A percentile compares a stretch with the other conserved stretches of the same genome.
Conservation (phyloP, 176 grass and related monocot species). For the Oryza glaberrima region DNA sequence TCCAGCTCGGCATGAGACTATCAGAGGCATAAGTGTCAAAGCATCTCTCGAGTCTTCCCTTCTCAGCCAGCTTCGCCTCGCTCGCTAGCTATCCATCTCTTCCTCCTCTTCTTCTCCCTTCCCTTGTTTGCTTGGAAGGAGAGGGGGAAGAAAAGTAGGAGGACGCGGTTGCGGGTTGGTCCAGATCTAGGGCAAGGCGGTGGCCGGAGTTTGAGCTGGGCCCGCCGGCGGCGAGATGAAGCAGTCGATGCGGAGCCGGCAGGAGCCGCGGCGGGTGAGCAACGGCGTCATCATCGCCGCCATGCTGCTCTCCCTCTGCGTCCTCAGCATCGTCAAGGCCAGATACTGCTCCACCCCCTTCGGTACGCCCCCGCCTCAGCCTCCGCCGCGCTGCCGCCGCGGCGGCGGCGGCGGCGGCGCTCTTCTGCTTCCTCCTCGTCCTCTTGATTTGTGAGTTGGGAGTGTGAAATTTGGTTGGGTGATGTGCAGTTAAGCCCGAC, state of each 20-base stretch:
- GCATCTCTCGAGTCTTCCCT: conserved; percentile 41
- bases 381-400: neutral
- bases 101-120: neutral
- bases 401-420: too few relatives aligned
- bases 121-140: neutral
- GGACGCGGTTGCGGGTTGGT: neutral
- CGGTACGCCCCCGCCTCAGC: conserved; percentile 4
- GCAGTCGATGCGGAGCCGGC: conserved; percentile 58
- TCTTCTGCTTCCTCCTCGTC: neutral
- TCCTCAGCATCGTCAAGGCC: conserved; percentile 75
- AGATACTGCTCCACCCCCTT: conserved; percentile 66
- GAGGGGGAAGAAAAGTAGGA: neutral
- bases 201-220: neutral
- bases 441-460: neutral
- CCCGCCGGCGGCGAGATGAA: conserved; percentile 47
- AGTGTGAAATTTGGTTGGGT: neutral
- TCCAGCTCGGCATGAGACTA: conserved; percentile 30
- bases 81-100: neutral
- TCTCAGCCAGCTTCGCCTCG: conserved; percentile 13
- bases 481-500: conserved; percentile 51
- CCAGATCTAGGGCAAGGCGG: conserved; percentile 43
- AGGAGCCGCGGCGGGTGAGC: conserved; percentile 63
- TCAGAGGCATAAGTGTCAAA: neutral
- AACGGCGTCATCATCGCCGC: conserved; percentile 69
- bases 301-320: conserved; percentile 74